Evolutionary conservation across 495 filamentous ascomycete genomes (phyloP).

Genomic region (Amniculicola lignicola): DNA sequence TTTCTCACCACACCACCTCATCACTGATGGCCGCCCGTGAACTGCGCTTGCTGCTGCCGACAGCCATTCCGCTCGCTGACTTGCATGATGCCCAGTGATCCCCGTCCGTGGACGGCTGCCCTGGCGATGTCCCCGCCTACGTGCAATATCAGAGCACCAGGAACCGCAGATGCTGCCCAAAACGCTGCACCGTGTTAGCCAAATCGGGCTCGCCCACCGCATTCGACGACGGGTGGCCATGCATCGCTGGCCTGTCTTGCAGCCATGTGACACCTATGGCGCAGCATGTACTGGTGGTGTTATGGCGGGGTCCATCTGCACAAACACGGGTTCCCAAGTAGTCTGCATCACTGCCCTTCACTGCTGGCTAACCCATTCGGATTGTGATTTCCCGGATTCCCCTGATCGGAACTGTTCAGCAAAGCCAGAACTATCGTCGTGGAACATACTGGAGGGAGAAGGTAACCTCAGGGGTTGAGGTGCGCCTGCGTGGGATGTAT

Average conservation of each 20-base stretch:
- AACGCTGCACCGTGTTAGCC: background rate
- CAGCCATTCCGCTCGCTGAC: conserved; percentile 9
- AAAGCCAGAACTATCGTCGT: too few species aligned
- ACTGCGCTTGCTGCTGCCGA: conserved; percentile 1
- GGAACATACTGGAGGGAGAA: background rate
- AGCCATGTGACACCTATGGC: conserved; percentile 20
- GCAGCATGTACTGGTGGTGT: background rate
- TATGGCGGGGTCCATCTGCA: background rate
- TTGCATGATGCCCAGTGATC: conserved; percentile 31
- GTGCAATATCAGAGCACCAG: conserved; percentile 13
- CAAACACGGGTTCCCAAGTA: background rate
- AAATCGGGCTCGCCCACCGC: background rate
- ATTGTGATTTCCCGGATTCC: too few species aligned
- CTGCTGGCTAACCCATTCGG: too few species aligned
- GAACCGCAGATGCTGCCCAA: conserved; percentile 23
- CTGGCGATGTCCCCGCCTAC: conserved; percentile 1
- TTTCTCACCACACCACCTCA: conserved; percentile 29
- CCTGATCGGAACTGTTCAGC: too few species aligned
- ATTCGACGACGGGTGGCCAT: background rate
- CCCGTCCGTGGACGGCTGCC: background rate
- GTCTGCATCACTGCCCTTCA: too few species aligned
- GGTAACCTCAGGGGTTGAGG: background rate
- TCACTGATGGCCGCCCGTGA: conserved; percentile 10
- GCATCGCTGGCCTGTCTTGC: background rate
- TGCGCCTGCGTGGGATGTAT: conserved; percentile 18